Conservation (phyloP, 768 basidiomycete genomes). For the Suillus subluteus region DNA sequence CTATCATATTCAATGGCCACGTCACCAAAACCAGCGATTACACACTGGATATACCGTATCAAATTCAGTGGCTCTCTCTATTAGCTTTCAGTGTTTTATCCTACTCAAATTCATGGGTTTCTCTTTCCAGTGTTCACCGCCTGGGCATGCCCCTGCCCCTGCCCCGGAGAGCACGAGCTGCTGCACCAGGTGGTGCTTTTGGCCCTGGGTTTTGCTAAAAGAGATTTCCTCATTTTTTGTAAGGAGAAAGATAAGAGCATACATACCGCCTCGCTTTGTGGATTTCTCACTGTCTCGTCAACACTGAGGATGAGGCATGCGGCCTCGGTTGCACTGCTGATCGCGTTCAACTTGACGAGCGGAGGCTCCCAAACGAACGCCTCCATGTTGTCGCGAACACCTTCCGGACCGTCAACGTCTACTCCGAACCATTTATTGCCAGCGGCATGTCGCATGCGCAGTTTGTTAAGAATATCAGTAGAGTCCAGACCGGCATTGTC, state of each 20-base stretch:
- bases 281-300: constrained; percentile 96
- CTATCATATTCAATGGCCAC: no score
- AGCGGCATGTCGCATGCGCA: constrained; percentile 93
- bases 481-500: constrained; percentile 98
- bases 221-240: constrained; percentile 21
- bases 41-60: no score
- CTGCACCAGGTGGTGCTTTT: constrained; percentile 88
- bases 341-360: constrained; percentile 93
- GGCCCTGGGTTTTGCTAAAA: constrained; percentile 80
- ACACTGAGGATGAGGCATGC: constrained; percentile 95
- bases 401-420: constrained; percentile 87
- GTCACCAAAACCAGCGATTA: no score
- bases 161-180: constrained; percentile 83
- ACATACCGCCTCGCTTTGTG: constrained; percentile 89
- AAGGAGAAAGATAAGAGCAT: constrained; percentile 5
- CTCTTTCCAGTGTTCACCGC: constrained; percentile 44
- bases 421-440: constrained; percentile 93
- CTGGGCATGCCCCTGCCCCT: constrained; percentile 83
- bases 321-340: constrained; percentile 94
- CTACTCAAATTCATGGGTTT: no score
- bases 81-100: no score
- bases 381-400: constrained; percentile 95
- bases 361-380: constrained; percentile 99
- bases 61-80: no score
- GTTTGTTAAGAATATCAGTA: constrained; percentile 95